A percentile compares a stretch with the other conserved stretches of the same genome.
Conservation (phyloP, 1,284 basidiomycete genomes). For the Apiotrichum porosum region DNA sequence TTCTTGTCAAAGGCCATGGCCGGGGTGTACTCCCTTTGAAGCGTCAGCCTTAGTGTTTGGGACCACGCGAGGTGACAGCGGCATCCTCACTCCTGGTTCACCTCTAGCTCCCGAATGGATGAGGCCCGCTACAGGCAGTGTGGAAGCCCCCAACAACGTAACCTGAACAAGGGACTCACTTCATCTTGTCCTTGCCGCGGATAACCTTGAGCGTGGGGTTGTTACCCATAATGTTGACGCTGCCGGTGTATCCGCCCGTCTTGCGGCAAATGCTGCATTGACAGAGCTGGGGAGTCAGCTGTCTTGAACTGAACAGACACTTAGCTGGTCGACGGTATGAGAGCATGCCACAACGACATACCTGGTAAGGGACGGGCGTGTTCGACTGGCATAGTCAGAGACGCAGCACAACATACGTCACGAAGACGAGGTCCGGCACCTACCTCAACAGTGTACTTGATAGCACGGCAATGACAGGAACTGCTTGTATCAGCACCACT, state of each 20-base stretch:
- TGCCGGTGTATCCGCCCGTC: constrained; percentile 47
- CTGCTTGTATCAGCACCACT: constrained; percentile 16
- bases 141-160: no score
- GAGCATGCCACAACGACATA: constrained; percentile 7
- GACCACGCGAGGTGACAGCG: no score
- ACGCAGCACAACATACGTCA: constrained; percentile 1
- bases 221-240: constrained; percentile 47
- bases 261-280: constrained; percentile 49
- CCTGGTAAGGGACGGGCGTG: constrained; percentile 47
- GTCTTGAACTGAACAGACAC: no score
- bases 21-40: constrained; percentile 37
- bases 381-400: constrained; percentile 40
- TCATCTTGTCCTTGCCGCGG: constrained; percentile 43
- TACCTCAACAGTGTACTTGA: constrained; percentile 44
- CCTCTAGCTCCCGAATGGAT: no score
- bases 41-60: no score
- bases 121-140: no score
- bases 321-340: no score
- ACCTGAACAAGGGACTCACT: constrained; percentile 24
- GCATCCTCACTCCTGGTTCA: no score
- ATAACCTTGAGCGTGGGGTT: constrained; percentile 40
- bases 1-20: constrained; percentile 33
- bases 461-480: constrained; percentile 45
- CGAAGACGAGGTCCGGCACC: not conserved
- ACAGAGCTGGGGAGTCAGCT: constrained; percentile 30